These are phyloP conservation scores for Spathaspora passalidarum DNA, from an alignment of 805 yeast genomes.

Conservation along the genomic window DNA sequence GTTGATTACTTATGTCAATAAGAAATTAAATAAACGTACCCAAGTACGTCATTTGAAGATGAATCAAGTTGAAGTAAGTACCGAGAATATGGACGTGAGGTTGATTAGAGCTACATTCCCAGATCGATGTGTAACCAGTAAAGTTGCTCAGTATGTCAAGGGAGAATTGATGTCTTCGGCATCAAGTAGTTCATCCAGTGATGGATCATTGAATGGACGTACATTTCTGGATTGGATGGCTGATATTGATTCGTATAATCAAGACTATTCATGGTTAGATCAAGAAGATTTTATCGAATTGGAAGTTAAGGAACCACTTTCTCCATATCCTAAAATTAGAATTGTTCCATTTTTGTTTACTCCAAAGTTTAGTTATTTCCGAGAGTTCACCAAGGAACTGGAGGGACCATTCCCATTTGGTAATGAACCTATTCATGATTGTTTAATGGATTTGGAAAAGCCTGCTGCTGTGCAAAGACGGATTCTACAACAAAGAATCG, in stretches of 20 bases:
- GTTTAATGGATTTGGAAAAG: conserved; percentile 51
- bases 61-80: conserved; percentile 68
- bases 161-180: not conserved
- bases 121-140: conserved; percentile 43
- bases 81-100: conserved; percentile 66
- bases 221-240: conserved; percentile 21
- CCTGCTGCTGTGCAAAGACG: conserved; percentile 55
- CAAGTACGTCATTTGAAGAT: conserved; percentile 52
- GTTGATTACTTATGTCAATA: conserved; percentile 34
- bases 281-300: conserved; percentile 73
- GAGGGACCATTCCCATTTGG: conserved; percentile 59
- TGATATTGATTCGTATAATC: conserved; percentile 22
- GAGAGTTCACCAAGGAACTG: conserved; percentile 46
- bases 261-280: conserved; percentile 62
- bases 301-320: conserved; percentile 44
- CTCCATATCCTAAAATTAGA: conserved; percentile 41
- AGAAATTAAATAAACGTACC: conserved; percentile 33
- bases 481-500: conserved; percentile 31
- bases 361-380: conserved; percentile 59
- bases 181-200: not conserved
- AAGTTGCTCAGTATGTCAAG: conserved; percentile 14
- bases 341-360: conserved; percentile 48
- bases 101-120: conserved; percentile 62
- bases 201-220: conserved; percentile 1
- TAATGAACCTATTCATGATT: conserved; percentile 59